Base-by-base conservation (phyloP, 1,284 basidiomycete species). In the Austroboletus olivaceoglutinosus region DNA sequence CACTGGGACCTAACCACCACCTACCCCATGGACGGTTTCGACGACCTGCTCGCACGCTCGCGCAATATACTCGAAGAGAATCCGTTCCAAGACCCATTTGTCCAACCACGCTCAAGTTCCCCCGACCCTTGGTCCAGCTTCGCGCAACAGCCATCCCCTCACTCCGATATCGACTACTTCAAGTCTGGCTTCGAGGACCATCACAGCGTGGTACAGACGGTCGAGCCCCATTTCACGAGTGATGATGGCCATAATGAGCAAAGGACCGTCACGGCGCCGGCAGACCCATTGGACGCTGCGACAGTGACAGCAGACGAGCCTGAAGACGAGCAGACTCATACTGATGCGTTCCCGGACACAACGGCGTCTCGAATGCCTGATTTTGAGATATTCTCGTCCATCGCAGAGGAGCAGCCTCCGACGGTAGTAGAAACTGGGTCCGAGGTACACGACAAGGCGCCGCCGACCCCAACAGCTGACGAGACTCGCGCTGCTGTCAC, bases 81-180 rank as follows among this genome's bases (percentile, higher is more conserved):
- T 59, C 88, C 88, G 0, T 91, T 91, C 56, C 83, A 83, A 44
- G 81, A 89, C 60, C 86, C 87, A 2, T 91, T 90, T 61, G 73
- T 76, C 21, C 78, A 78, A 52, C 54, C 50, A 27, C 78, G 86
- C 43, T 80, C 86, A 22, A 65, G 69, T 58, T 89, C 87, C 18
- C 86, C 86, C 46, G 88, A 91, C 65, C 88, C 89, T 57, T 91
- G 89, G 88, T 71, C 83, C 4, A 78, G 76, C 51, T 72, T 69
- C 44, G 67, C 67, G 19, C 65, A 72, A 38, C 58, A 60, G 21
- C 54, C 59, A 16, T 42, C 55, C 16, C 51, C 64, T 27, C 55
- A 65, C 23, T 30, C 59, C 22, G 66, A 66, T 46, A 62, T 66
- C 45, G 66, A 62, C 50, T 58, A 52, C 58, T 65, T 60, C 53